A percentile compares a stretch with the other conserved stretches of the same genome.
phyloP scores from a whole-genome alignment of 129 eudicot species.

The Flaveria linearis region DNA sequence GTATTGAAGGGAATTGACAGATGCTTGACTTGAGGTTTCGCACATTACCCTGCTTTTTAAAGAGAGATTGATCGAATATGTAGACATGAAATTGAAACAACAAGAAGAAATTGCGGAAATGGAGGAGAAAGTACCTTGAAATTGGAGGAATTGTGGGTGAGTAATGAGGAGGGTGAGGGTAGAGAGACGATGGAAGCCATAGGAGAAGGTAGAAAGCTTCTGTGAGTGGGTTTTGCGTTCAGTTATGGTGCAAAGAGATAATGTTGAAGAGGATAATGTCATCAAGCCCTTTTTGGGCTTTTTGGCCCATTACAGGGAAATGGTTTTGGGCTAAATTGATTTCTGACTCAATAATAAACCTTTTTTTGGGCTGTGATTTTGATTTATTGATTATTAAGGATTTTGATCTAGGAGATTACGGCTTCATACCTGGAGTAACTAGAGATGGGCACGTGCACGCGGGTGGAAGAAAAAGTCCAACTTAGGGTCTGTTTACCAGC shows the following conservation, averaged over 20 bases:
- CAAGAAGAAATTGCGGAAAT: neutral
- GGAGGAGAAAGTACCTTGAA: conserved; percentile 36
- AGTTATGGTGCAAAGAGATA: conserved; percentile 21
- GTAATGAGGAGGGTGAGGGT: conserved; percentile 40
- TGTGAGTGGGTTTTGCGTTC: neutral
- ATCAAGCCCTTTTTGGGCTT: neutral
- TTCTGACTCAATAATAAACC: neutral
- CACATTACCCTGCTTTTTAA: conserved; percentile 49
- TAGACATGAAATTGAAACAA: too few species aligned
- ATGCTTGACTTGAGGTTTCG: conserved; percentile 39
- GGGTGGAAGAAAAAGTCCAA: too few species aligned
- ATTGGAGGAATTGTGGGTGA: conserved; percentile 30
- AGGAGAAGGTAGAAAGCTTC: conserved; percentile 22
- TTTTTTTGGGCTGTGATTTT: too few species aligned
- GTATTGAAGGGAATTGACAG: conserved; percentile 31
- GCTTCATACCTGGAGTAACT: too few species aligned
- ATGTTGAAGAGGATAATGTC: neutral
- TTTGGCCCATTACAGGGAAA: neutral
- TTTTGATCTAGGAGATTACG: too few species aligned
- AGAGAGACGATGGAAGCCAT: conserved; percentile 68
- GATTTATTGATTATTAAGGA: too few species aligned
- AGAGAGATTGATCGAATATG: neutral
- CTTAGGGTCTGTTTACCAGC: too few species aligned
- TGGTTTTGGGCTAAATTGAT: neutral
- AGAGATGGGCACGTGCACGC: too few species aligned